Percentiles rank a stretch among this genome's conserved stretches.
These are phyloP conservation scores for Marasmius oreades DNA, from an alignment of 1,284 basidiomycete genomes.

Conservation along the genomic window DNA sequence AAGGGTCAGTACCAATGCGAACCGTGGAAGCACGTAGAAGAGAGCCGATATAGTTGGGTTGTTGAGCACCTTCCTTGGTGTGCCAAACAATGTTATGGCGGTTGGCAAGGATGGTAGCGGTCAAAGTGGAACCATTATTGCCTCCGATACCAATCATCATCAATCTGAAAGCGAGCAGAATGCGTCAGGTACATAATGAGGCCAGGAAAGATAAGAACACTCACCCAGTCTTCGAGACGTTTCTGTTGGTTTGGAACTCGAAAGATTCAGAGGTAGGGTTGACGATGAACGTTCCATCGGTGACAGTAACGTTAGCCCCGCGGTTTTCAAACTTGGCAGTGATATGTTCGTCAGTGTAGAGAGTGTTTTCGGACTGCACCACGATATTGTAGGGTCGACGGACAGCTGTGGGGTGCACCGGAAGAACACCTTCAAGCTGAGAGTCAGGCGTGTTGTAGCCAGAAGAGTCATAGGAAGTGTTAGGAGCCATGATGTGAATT, in stretches of 20 bases:
- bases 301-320: slow-evolving; percentile 70
- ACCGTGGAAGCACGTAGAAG: slow-evolving; percentile 94
- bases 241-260: slow-evolving; percentile 90
- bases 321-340: slow-evolving; percentile 83
- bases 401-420: slow-evolving; percentile 83
- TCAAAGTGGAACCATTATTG: slow-evolving; percentile 96
- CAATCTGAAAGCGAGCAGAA: slow-evolving; percentile 48
- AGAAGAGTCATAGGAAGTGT: slow-evolving; percentile 44
- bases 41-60: slow-evolving; percentile 96
- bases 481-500: slow-evolving; percentile 47
- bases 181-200: slow-evolving; percentile 10
- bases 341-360: slow-evolving; percentile 81
- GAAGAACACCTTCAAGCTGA: slow-evolving; percentile 58
- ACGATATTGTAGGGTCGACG: slow-evolving; percentile 76
- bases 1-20: slow-evolving; percentile 82
- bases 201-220: slow-evolving; percentile 28
- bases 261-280: slow-evolving; percentile 76
- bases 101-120: slow-evolving; percentile 96
- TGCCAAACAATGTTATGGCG: slow-evolving; percentile 93
- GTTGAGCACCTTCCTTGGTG: slow-evolving; percentile 90
- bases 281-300: slow-evolving; percentile 72
- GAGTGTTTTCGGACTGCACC: slow-evolving; percentile 81
- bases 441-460: slow-evolving; percentile 66
- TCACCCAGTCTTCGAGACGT: slow-evolving; percentile 91
- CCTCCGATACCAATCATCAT: slow-evolving; percentile 98